These are phyloP conservation scores for Stenocarpella maydis DNA, from an alignment of 2,329 filamentous ascomycete genomes.

Conservation along the genomic window DNA sequence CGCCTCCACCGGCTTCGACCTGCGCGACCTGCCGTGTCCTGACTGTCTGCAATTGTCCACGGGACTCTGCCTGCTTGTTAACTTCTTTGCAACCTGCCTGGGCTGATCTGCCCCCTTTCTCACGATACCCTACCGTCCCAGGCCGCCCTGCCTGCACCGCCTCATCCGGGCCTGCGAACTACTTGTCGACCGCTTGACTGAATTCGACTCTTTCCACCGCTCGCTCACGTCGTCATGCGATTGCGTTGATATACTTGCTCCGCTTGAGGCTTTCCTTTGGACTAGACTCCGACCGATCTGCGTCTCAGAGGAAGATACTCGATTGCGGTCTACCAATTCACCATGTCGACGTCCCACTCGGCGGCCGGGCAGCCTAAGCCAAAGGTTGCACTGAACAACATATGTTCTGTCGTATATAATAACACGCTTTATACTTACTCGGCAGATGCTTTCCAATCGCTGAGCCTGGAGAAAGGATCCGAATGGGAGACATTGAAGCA, in stretches of 20 bases:
- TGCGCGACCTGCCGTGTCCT: background rate
- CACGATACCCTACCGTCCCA: background rate
- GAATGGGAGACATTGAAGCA: conserved; percentile 73
- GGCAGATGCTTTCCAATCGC: conserved; percentile 75
- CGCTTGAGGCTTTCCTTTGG: conserved; percentile 30
- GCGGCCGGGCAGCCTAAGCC: conserved; percentile 63
- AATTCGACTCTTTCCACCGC: conserved; percentile 1
- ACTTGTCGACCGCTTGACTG: conserved; percentile 5
- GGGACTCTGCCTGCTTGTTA: conserved; percentile 14
- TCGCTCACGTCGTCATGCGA: conserved; percentile 33
- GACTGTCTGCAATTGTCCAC: background rate
- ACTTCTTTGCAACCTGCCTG: conserved; percentile 18
- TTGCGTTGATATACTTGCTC: conserved; percentile 27
- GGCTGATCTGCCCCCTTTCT: background rate
- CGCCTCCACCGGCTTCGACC: conserved; percentile 2
- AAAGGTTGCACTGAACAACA: conserved; percentile 72
- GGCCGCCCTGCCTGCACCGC: conserved; percentile 12
- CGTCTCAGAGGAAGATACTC: background rate
- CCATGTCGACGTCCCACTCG: conserved; percentile 61
- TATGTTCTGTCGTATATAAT: conserved; percentile 83
- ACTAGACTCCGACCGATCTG: conserved; percentile 15
- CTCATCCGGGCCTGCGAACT: conserved; percentile 1
- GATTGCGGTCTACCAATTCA: conserved; percentile 35
- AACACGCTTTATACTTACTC: conserved; percentile 88
- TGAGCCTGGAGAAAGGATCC: conserved; percentile 73